Percentiles rank a stretch among this genome's conserved stretches.
Conservation (phyloP, 1,284 basidiomycete genomes). For the Lignosus rhinocerotis region DNA sequence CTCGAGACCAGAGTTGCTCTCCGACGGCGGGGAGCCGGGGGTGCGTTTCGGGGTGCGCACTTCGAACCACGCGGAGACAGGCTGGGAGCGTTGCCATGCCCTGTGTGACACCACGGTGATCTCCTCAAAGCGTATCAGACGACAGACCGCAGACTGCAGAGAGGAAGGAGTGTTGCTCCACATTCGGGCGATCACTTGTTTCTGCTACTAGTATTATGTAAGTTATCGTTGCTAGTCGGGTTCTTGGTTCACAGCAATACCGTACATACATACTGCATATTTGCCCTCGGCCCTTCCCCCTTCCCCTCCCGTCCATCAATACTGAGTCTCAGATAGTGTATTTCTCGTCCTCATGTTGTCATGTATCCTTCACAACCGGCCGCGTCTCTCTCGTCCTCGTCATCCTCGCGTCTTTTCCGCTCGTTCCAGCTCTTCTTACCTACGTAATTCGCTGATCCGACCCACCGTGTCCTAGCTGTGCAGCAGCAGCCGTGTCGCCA, state of each 20-base stretch:
- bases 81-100: not conserved
- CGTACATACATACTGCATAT: conserved; percentile 1
- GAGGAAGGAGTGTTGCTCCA: not conserved
- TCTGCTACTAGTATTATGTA: not conserved
- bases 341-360: not conserved
- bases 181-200: not conserved
- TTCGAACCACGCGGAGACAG: not conserved
- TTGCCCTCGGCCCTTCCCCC: no score
- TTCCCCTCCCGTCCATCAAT: no score
- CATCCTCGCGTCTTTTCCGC: not conserved
- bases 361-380: conserved; percentile 1
- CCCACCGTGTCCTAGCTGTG: no score
- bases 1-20: not conserved
- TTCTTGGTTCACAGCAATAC: not conserved
- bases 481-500: no score
- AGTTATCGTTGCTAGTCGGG: not conserved
- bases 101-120: not conserved
- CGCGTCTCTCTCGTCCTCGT: not conserved
- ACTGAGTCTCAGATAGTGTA: not conserved
- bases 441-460: not conserved
- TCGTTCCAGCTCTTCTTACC: not conserved
- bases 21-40: not conserved
- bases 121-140: not conserved
- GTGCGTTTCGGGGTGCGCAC: not conserved
- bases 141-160: not conserved